Conservation (phyloP, 139 green algal species). For the Picochlorum sp. region DNA sequence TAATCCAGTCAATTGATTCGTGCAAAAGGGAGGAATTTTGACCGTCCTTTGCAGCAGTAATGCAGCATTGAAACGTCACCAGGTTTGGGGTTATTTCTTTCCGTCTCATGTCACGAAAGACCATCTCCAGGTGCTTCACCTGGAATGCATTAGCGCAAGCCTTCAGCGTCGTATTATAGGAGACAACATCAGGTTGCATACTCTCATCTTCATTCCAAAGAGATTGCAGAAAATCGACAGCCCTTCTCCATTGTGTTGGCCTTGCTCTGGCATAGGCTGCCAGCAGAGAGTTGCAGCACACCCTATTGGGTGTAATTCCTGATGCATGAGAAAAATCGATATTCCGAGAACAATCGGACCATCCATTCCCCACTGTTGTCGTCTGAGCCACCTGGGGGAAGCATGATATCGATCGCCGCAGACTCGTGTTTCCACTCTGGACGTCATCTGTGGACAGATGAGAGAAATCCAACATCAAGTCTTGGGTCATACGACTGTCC, state of each 20-base stretch:
- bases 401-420: constrained; percentile 26
- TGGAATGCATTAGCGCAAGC: constrained; percentile 63
- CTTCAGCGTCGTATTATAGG: constrained; percentile 81
- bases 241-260: constrained; percentile 51
- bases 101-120: constrained; percentile 20
- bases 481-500: not conserved
- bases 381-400: constrained; percentile 10
- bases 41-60: constrained; percentile 46
- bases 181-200: constrained; percentile 66
- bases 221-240: constrained; percentile 55
- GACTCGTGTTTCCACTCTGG: not conserved
- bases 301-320: constrained; percentile 46
- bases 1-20: constrained; percentile 39
- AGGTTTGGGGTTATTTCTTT: constrained; percentile 55
- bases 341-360: not conserved
- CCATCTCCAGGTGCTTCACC: constrained; percentile 41
- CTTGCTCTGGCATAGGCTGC: constrained; percentile 67
- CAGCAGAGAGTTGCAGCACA: constrained; percentile 86
- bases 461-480: no score
- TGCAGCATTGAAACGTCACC: constrained; percentile 60
- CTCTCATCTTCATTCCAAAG: constrained; percentile 62
- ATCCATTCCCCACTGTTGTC: not conserved
- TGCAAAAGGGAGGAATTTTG: constrained; percentile 2
- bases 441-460: no score
- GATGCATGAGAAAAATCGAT: constrained; percentile 35